phyloP scores from a whole-genome alignment of 441 rosid species.

The Melianthus villosus region DNA sequence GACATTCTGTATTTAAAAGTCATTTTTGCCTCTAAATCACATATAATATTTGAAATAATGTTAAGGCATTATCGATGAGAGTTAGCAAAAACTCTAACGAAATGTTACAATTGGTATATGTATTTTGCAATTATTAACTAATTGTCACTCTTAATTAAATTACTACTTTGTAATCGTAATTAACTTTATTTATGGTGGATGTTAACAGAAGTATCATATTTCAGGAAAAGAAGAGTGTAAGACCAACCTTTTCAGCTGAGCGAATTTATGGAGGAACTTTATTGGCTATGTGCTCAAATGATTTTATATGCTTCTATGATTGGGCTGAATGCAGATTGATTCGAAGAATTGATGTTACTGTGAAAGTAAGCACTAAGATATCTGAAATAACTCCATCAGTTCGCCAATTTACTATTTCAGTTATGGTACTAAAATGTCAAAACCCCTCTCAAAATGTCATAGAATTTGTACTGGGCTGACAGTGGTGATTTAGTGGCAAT shows the following conservation, averaged over 20 bases:
- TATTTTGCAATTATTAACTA: too few species aligned
- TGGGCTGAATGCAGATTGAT: slow-evolving; percentile 97
- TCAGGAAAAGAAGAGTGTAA: slow-evolving; percentile 80
- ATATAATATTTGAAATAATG: too few species aligned
- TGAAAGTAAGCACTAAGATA: slow-evolving; percentile 61
- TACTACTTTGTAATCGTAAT: too few species aligned
- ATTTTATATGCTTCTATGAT: slow-evolving; percentile 93
- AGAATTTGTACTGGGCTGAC: slow-evolving; percentile 98
- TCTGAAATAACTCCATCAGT: slow-evolving; percentile 4
- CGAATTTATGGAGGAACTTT: slow-evolving; percentile 76
- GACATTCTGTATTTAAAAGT: too few species aligned
- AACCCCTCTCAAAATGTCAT: slow-evolving; percentile 13
- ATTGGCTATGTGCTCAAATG: slow-evolving; percentile 94
- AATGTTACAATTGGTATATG: too few species aligned
- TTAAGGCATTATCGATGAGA: too few species aligned
- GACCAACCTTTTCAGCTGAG: slow-evolving; percentile 90
- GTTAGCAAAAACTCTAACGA: too few species aligned
- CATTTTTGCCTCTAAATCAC: too few species aligned
- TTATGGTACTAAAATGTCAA: slow-evolving; percentile 7
- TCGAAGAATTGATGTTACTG: slow-evolving; percentile 84
- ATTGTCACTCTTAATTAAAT: too few species aligned
- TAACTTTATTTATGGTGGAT: too few species aligned
- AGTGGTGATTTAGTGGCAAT: slow-evolving; percentile 96
- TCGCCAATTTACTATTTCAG: slow-evolving; percentile 4
- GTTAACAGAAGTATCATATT: slow-evolving; percentile 13